Base-by-base conservation (phyloP, 352 stramenopile genomes). In the Pythium rishiriense region DNA sequence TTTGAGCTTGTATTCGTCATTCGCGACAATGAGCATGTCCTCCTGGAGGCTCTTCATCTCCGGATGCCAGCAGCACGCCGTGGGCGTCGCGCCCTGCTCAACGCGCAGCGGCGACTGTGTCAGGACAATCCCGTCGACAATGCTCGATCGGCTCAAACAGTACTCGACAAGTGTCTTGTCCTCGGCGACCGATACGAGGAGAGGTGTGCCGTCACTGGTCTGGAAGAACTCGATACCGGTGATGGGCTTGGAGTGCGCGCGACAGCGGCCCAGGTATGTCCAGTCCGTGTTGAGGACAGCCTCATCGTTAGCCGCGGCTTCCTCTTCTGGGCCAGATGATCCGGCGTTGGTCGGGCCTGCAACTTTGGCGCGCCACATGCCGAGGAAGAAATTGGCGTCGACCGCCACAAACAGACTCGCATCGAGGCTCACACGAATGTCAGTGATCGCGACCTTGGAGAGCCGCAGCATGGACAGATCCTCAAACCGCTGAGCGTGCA, bases 1-100 rank as follows among this genome's bases (percentile, higher is more conserved):
- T 75, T 97, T 98, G 49, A 98, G 62, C 72, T 98, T 98, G 74
- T 96, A 98, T 60, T 97, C 94, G 45, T 92, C 80, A 69, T 96
- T 98, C 2, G 87, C 92, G 28, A 94, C 85, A 24, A 97, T 78
- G 2, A 97, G 59, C 28, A 95, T 78, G 59, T 98, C 94, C 74
- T 98, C 93, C 49, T 92, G 84, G 2, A 91, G 63, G 22, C 69
- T 74, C 24, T 72, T 73, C 45, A 91, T 77, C 58, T 94, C 85
- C 0, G 92, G 91, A 45, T 97, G 86, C 92, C 92, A 98, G 61
- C 94, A 85, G 50, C 94, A 96, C 19, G 83, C 84, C 17, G 93
- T 98, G 1, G 94, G 93, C 15, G 80, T 75, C 35, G 75, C 89
- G 46, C 74, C 83, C 58, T 97, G 87, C 64, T 98, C 94, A 21